These are phyloP conservation scores for Blastocystis sp. DNA, from an alignment of 352 stramenopile genomes.

Conservation along the genomic window DNA sequence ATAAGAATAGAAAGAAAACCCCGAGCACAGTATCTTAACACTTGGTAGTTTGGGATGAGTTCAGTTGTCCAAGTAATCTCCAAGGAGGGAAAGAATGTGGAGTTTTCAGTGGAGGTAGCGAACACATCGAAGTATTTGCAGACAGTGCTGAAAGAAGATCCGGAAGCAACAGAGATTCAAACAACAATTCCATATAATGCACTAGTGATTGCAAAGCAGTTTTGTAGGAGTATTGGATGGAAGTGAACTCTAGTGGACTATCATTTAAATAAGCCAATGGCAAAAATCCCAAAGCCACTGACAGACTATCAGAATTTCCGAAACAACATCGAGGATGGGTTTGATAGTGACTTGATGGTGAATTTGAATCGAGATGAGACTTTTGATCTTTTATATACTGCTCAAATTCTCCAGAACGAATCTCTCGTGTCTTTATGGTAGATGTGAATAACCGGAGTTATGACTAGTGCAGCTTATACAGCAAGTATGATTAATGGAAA, in stretches of 20 bases:
- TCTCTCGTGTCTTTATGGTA: conserved; percentile 43
- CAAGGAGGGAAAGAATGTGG: conserved; percentile 29
- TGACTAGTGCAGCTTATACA: conserved; percentile 43
- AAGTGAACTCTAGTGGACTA: conserved; percentile 11
- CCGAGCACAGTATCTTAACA: not conserved
- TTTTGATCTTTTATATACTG: conserved; percentile 40
- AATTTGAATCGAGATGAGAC: conserved; percentile 39
- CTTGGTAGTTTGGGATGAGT: not conserved
- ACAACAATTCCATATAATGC: conserved; percentile 30
- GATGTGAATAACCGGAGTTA: not conserved
- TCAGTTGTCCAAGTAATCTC: conserved; percentile 11
- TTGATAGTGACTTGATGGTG: conserved; percentile 47
- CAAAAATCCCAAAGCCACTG: conserved; percentile 32
- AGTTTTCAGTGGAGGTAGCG: conserved; percentile 11
- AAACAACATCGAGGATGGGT: conserved; percentile 45
- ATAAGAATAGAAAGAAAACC: conserved; percentile 25
- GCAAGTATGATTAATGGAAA: conserved; percentile 61
- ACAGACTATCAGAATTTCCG: conserved; percentile 43
- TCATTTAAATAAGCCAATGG: conserved; percentile 51
- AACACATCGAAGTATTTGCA: conserved; percentile 50
- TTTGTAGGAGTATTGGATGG: not conserved
- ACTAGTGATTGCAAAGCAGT: conserved; percentile 27
- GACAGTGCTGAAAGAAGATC: conserved; percentile 57
- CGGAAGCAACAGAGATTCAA: not conserved
- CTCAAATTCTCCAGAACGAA: conserved; percentile 41